These are phyloP conservation scores for Phytophthora constricta DNA, from an alignment of 352 stramenopile species.

Conservation along the genomic window DNA sequence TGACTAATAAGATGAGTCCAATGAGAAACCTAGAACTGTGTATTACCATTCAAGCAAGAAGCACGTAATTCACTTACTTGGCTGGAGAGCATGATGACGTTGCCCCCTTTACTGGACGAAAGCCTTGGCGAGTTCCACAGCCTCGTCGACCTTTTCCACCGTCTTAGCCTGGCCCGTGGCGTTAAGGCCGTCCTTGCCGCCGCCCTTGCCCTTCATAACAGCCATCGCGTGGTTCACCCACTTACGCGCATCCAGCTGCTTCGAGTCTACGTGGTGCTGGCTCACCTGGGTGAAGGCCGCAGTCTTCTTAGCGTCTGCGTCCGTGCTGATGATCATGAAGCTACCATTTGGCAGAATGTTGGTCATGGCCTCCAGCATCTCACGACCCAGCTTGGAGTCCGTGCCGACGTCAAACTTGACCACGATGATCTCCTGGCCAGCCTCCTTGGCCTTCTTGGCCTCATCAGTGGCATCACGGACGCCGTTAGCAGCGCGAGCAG, in stretches of 20 bases:
- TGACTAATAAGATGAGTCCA: neutral
- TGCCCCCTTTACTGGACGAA: constrained; percentile 55
- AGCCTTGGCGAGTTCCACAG: constrained; percentile 67
- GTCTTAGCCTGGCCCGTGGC: constrained; percentile 86
- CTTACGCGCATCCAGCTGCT: constrained; percentile 89
- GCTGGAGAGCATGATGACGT: constrained; percentile 13
- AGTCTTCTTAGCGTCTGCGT: constrained; percentile 93
- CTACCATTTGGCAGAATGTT: constrained; percentile 81
- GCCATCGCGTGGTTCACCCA: constrained; percentile 94
- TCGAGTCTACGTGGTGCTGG: constrained; percentile 72
- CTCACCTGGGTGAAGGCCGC: constrained; percentile 93
- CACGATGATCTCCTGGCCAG: constrained; percentile 76
- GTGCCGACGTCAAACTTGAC: constrained; percentile 93
- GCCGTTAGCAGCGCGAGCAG: constrained; percentile 70
- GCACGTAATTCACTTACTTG: too few relatives aligned
- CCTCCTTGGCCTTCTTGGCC: constrained; percentile 66
- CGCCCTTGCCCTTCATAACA: constrained; percentile 94
- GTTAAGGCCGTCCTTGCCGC: constrained; percentile 90
- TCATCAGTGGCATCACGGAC: constrained; percentile 64
- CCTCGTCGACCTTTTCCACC: constrained; percentile 70
- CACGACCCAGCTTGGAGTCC: constrained; percentile 94
- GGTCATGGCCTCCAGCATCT: constrained; percentile 94
- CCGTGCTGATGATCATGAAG: constrained; percentile 94
- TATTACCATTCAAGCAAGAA: too few relatives aligned
- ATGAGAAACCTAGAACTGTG: neutral